Evolutionary conservation across 139 green algal genomes (phyloP).

Genomic region (Chlamydomonas incerta): DNA sequence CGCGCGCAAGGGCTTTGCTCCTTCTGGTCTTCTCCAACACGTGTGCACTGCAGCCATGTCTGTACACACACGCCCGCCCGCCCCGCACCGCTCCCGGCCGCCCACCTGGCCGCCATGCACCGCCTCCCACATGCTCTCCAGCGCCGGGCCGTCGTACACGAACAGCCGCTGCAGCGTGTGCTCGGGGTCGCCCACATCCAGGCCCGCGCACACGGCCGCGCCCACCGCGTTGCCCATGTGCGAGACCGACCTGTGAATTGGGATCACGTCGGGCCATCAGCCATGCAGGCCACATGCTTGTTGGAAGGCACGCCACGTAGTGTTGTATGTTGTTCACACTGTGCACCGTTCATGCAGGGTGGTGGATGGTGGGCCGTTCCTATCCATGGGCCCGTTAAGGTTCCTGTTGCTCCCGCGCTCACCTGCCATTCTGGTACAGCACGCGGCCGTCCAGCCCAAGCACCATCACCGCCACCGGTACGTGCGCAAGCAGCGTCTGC

Average conservation of each 20-base stretch:
- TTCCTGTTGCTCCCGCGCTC: no score
- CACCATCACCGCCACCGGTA: slow-evolving; percentile 12
- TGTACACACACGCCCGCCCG: no score
- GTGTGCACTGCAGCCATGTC: no score
- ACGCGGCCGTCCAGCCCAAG: background rate
- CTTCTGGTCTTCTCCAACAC: no score
- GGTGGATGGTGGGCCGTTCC: no score
- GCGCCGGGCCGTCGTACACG: background rate
- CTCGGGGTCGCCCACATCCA: background rate
- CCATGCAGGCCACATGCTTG: no score
- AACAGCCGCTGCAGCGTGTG: slow-evolving; percentile 20
- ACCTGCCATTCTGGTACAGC: slow-evolving; percentile 30
- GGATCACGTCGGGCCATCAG: no score
- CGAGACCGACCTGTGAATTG: slow-evolving; percentile 23
- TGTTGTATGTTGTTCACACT: no score
- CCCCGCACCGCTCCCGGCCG: background rate
- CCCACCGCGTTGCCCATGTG: slow-evolving; percentile 15
- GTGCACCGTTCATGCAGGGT: no score
- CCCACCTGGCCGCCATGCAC: background rate
- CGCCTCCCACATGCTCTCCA: slow-evolving; percentile 33
- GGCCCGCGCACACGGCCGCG: background rate
- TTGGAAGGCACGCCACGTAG: no score
- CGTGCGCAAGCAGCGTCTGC: slow-evolving; percentile 7
- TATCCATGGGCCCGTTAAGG: no score
- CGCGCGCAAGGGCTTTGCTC: no score